Conservation (phyloP, 352 stramenopile species). For the Plasmopara muralis region DNA sequence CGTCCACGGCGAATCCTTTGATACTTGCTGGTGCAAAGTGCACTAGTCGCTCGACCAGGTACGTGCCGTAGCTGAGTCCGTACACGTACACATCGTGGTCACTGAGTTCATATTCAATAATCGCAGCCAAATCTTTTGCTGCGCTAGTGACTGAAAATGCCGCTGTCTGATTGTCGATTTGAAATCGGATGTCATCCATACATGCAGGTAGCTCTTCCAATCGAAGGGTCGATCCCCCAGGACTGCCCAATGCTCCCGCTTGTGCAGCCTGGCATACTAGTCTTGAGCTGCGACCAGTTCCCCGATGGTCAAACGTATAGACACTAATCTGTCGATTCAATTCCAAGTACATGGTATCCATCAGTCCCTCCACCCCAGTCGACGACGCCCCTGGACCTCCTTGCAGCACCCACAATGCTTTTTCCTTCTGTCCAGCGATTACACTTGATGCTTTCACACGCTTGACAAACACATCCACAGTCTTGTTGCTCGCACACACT, state of each 20-base stretch:
- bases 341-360: constrained; percentile 48
- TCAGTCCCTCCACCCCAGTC: constrained; percentile 57
- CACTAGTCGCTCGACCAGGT: constrained; percentile 56
- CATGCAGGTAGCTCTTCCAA: constrained; percentile 54
- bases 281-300: constrained; percentile 50
- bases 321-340: constrained; percentile 46
- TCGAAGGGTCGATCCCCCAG: constrained; percentile 38
- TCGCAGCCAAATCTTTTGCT: constrained; percentile 50
- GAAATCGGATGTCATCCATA: constrained; percentile 65
- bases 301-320: constrained; percentile 67
- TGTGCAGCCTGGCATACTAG: constrained; percentile 48
- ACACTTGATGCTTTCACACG: constrained; percentile 26
- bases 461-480: constrained; percentile 55
- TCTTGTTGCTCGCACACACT: constrained; percentile 53
- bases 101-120: constrained; percentile 38
- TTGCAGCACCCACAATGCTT: constrained; percentile 65
- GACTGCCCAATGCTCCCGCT: constrained; percentile 43
- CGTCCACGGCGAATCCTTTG: constrained; percentile 51
- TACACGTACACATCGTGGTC: constrained; percentile 67
- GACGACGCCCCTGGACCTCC: constrained; percentile 63
- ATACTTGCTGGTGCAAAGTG: constrained; percentile 42
- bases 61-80: constrained; percentile 72
- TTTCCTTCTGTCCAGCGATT: constrained; percentile 14
- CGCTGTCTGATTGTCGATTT: constrained; percentile 63
- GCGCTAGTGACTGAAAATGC: constrained; percentile 71